Conservation (phyloP, 1,284 basidiomycete genomes). For the Stygiomarasmius scandens region DNA sequence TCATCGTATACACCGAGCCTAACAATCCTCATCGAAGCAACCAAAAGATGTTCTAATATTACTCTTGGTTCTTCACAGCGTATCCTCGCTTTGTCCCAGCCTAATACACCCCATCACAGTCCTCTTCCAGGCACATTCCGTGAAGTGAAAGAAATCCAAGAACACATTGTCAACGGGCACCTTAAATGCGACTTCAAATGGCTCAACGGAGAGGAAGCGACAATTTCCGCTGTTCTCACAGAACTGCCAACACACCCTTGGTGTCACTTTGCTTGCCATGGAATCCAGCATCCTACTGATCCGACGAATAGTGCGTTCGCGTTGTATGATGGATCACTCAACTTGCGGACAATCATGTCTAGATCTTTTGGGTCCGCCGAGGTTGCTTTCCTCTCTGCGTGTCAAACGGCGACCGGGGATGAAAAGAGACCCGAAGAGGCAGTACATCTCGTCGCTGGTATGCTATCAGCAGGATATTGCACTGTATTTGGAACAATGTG, state of each 20-base stretch:
- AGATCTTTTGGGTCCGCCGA: background rate
- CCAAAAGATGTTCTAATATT: background rate
- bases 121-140: conserved; percentile 1
- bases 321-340: conserved; percentile 11
- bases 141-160: conserved; percentile 2
- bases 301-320: conserved; percentile 11
- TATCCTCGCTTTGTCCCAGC: conserved; percentile 8
- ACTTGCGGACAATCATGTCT: background rate
- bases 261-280: conserved; percentile 20
- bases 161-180: background rate
- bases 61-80: background rate
- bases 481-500: conserved; percentile 28
- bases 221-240: background rate
- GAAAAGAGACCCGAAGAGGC: conserved; percentile 17
- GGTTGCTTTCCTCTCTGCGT: conserved; percentile 28
- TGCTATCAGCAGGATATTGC: conserved; percentile 25
- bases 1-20: conserved; percentile 30
- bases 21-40: conserved; percentile 10
- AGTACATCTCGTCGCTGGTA: conserved; percentile 24
- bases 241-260: conserved; percentile 1
- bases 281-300: conserved; percentile 5
- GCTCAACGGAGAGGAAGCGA: background rate
- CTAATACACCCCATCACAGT: background rate
- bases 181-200: background rate
- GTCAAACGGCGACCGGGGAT: conserved; percentile 26